Evolutionary conservation across 139 green algal genomes (phyloP).

Genomic region (Micractinium conductrix): DNA sequence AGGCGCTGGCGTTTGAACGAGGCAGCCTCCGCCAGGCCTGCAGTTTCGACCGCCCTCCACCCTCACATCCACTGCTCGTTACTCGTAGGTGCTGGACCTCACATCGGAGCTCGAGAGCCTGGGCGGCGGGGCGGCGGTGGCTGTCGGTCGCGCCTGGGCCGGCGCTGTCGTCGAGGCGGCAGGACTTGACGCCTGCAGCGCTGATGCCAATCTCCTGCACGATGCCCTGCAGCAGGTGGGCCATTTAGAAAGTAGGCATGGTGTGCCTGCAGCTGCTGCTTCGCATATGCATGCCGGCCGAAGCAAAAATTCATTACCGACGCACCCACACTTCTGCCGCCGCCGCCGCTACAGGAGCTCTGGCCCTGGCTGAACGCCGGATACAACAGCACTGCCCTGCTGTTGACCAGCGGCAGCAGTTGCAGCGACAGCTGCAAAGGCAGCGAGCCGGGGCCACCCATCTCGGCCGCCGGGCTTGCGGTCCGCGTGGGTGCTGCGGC

Average conservation of each 20-base stretch:
- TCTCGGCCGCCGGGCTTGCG: not conserved
- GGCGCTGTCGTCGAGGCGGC: not conserved
- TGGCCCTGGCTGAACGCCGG: constrained; percentile 6
- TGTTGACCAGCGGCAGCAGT: not conserved
- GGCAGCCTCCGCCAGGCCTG: too few relatives aligned
- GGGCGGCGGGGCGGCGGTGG: constrained; percentile 9
- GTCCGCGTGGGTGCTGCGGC: not conserved
- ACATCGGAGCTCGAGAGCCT: constrained; percentile 6
- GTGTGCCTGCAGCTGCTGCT: not conserved
- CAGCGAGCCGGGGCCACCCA: not conserved
- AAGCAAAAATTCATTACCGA: too few relatives aligned
- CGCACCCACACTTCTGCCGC: not conserved
- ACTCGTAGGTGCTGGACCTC: constrained; percentile 13
- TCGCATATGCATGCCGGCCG: too few relatives aligned
- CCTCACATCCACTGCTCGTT: too few relatives aligned
- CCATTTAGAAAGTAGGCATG: not conserved
- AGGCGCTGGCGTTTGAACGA: too few relatives aligned
- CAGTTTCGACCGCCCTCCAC: too few relatives aligned
- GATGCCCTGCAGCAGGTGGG: not conserved
- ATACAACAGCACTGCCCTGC: not conserved
- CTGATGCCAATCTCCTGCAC: not conserved
- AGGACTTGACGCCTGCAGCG: not conserved
- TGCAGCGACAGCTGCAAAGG: not conserved
- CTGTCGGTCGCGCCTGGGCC: not conserved
- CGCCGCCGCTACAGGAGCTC: not conserved